Percentiles rank a stretch among this genome's conserved stretches.
These are phyloP conservation scores for Populus hybrid DNA, from an alignment of 441 rosid species.

Conservation along the genomic window DNA sequence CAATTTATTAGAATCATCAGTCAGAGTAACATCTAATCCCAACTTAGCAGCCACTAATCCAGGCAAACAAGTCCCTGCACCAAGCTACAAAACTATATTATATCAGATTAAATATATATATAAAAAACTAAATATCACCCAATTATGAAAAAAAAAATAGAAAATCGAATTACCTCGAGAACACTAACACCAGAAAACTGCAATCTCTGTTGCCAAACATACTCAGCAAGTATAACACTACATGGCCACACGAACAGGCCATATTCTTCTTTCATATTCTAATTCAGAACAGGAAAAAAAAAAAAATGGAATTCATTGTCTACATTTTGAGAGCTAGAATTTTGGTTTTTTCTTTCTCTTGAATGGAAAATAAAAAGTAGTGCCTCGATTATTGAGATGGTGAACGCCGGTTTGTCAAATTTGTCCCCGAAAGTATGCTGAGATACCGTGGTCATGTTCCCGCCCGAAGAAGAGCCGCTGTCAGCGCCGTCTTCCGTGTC, in stretches of 20 bases:
- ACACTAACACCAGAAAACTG: conserved; percentile 47
- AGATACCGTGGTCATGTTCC: conserved; percentile 48
- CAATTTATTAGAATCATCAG: conserved; percentile 51
- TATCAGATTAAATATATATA: not conserved
- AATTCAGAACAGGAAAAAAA: not conserved
- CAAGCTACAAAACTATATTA: conserved; percentile 41
- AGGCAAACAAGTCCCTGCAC: conserved; percentile 86
- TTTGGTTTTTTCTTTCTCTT: not conserved
- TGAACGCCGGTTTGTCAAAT: conserved; percentile 38
- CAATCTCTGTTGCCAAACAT: conserved; percentile 74
- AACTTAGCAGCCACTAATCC: conserved; percentile 80
- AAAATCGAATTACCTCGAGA: conserved; percentile 39
- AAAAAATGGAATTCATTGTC: not conserved
- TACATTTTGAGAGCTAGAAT: not conserved
- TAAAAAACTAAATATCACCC: not conserved
- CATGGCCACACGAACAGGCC: conserved; percentile 87
- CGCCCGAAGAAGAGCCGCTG: conserved; percentile 7
- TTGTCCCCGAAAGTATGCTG: conserved; percentile 46
- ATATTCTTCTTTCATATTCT: conserved; percentile 87
- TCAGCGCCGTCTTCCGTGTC: conserved; percentile 13
- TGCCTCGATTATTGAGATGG: conserved; percentile 69
- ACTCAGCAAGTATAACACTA: conserved; percentile 69
- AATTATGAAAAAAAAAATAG: not conserved
- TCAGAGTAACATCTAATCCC: conserved; percentile 65
- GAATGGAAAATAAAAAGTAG: not conserved